phyloP scores from a whole-genome alignment of 225 moss, liverwort and hornwort genomes.

The Physcomitrium patens region DNA sequence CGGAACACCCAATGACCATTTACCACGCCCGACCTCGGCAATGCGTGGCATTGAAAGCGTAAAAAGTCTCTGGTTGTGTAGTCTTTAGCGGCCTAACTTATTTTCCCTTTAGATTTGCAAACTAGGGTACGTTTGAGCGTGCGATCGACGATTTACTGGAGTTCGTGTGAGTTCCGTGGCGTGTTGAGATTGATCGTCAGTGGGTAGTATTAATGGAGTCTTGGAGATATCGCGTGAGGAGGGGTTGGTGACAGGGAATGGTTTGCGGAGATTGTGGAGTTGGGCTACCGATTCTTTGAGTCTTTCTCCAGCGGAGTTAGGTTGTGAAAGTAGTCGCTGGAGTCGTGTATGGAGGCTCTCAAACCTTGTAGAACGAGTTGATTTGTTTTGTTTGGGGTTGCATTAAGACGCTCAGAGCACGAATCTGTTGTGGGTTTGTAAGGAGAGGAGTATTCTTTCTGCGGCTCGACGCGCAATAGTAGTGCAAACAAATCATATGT shows the following conservation, averaged over 20 bases:
- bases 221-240: background rate
- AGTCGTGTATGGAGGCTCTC: constrained; percentile 25
- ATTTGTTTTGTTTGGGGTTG: background rate
- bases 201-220: background rate
- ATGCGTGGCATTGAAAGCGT: constrained; percentile 7
- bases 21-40: background rate
- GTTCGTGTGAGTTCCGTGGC: background rate
- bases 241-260: constrained; percentile 1
- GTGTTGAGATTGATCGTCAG: background rate
- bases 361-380: background rate
- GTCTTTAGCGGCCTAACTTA: constrained; percentile 30
- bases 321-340: background rate
- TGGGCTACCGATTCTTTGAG: background rate
- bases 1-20: background rate
- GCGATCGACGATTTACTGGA: background rate
- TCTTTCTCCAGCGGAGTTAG: background rate
- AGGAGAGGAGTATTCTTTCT: no score
- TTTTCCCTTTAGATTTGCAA: background rate
- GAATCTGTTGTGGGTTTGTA: no score
- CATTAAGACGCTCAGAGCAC: no score
- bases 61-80: background rate
- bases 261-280: background rate
- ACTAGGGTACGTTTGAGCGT: background rate
- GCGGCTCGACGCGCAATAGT: no score
- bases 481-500: no score